Conservation (phyloP, 1,284 basidiomycete genomes). For the Phellinidium pouzarii region DNA sequence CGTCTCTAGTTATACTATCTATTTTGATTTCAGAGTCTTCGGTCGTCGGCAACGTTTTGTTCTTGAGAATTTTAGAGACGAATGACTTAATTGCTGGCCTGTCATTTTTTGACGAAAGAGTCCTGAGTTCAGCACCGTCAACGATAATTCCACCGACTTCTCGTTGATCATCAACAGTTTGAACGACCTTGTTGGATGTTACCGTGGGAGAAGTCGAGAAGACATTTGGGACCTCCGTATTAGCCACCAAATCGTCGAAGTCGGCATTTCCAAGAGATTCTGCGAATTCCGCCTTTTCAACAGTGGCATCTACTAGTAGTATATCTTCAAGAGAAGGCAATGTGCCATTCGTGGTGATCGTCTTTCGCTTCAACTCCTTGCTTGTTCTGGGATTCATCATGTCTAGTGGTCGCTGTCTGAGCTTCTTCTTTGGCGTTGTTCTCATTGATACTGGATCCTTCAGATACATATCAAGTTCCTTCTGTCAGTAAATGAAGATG, state of each 20-base stretch:
- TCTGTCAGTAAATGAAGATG: not conserved
- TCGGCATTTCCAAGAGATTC: too few species aligned
- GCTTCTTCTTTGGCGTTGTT: not conserved
- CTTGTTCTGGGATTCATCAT: not conserved
- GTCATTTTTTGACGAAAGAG: not conserved
- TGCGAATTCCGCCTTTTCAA: conserved; percentile 4
- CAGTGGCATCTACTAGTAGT: not conserved
- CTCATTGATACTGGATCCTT: not conserved
- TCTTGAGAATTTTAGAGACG: not conserved
- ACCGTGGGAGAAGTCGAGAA: not conserved
- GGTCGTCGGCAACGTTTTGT: not conserved
- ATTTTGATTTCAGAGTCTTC: conserved; percentile 19
- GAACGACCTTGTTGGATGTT: not conserved
- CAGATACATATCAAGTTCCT: not conserved
- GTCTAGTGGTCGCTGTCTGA: not conserved
- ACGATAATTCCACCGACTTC: not conserved
- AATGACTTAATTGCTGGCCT: not conserved
- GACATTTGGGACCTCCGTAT: not conserved
- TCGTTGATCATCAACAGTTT: not conserved
- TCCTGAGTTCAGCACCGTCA: not conserved
- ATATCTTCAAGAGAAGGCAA: conserved; percentile 9
- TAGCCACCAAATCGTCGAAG: not conserved
- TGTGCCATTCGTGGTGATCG: not conserved
- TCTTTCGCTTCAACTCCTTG: not conserved
- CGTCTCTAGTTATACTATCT: conserved; percentile 28